These are phyloP conservation scores for Primulina tabacum DNA, from an alignment of 257 asterid species.

Conservation along the genomic window DNA sequence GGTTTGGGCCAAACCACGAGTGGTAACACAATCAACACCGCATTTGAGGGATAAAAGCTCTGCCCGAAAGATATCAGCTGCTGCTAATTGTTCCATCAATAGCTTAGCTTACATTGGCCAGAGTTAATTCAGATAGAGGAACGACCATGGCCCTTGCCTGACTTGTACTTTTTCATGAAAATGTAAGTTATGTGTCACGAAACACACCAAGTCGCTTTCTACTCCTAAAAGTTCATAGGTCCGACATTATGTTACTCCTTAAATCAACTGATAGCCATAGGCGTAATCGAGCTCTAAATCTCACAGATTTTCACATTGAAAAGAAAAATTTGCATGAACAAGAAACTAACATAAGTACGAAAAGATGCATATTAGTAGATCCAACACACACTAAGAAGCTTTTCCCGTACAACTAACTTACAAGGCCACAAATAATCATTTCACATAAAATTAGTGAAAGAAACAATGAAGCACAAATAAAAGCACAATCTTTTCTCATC, in stretches of 20 bases:
- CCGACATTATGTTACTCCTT: neutral
- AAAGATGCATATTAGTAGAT: neutral
- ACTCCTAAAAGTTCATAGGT: neutral
- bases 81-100: neutral
- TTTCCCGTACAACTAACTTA: neutral
- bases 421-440: neutral
- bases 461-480: neutral
- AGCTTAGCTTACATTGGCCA: neutral
- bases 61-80: no score
- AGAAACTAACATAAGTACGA: neutral
- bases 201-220: neutral
- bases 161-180: neutral
- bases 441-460: neutral
- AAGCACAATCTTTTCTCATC: neutral
- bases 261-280: neutral
- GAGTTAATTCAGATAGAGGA: neutral
- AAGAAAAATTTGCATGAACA: neutral
- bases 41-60: neutral
- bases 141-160: neutral
- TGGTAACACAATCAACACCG: neutral
- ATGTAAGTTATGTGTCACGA: no score
- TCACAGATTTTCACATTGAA: neutral
- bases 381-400: neutral
- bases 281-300: neutral
- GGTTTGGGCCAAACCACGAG: neutral